Conservation (phyloP, 495 filamentous ascomycete genomes). For the Mytilinidion resinicola region DNA sequence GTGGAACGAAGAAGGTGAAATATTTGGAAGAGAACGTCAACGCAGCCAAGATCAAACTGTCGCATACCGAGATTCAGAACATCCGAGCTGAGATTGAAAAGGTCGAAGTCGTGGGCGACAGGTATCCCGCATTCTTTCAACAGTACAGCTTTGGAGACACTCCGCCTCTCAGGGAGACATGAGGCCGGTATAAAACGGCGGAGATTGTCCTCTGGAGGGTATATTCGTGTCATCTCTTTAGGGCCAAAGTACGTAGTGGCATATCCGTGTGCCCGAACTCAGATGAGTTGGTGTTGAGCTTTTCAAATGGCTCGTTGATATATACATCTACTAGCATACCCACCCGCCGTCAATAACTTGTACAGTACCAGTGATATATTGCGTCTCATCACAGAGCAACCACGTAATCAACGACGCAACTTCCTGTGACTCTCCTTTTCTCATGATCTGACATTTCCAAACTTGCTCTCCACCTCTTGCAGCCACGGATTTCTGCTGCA, state of each 20-base stretch:
- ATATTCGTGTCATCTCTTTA: too few relatives aligned
- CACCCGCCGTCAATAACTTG: constrained; percentile 32
- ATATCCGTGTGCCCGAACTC: too few relatives aligned
- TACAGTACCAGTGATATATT: constrained; percentile 31
- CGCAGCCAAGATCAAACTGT: constrained; percentile 28
- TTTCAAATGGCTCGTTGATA: too few relatives aligned
- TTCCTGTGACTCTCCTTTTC: constrained; percentile 24
- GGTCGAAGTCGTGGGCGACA: constrained; percentile 26
- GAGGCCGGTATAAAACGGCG: too few relatives aligned
- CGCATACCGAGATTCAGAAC: constrained; percentile 32
- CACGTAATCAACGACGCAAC: constrained; percentile 31
- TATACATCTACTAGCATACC: constrained; percentile 19
- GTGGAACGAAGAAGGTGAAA: constrained; percentile 37
- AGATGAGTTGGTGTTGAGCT: too few relatives aligned
- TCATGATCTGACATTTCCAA: constrained; percentile 19
- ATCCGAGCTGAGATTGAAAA: constrained; percentile 32
- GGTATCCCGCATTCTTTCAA: constrained; percentile 31
- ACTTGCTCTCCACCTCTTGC: constrained; percentile 15
- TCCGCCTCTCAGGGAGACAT: constrained; percentile 10
- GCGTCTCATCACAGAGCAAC: constrained; percentile 32
- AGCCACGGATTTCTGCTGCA: constrained; percentile 24
- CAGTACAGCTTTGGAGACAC: constrained; percentile 29
- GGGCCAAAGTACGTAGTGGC: too few relatives aligned
- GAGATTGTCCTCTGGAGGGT: too few relatives aligned
- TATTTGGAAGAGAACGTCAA: constrained; percentile 35